phyloP scores from a whole-genome alignment of 2,329 filamentous ascomycete species.

The Fusarium vanettenii region DNA sequence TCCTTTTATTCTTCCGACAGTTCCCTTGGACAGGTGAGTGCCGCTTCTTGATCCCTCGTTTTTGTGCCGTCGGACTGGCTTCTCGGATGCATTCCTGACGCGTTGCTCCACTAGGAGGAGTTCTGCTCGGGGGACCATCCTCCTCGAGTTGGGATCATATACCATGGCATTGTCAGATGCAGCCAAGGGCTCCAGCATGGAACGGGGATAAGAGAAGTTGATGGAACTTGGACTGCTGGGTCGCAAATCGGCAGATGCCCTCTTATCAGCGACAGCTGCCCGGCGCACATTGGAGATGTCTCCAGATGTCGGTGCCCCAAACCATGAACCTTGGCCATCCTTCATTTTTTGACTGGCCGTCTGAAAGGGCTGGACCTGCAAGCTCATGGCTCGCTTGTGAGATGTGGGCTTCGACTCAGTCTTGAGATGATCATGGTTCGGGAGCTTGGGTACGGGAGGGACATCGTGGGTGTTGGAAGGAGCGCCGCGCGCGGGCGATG shows the following conservation, averaged over 20 bases:
- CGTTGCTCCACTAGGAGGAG: slow-evolving; percentile 57
- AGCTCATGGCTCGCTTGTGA: slow-evolving; percentile 55
- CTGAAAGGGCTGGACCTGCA: slow-evolving; percentile 62
- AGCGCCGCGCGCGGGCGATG: slow-evolving; percentile 67
- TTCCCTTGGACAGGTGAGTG: slow-evolving; percentile 63
- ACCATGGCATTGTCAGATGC: slow-evolving; percentile 61
- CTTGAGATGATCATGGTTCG: slow-evolving; percentile 56
- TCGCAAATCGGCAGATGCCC: slow-evolving; percentile 48
- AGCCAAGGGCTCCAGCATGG: slow-evolving; percentile 52
- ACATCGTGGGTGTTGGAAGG: slow-evolving; percentile 58
- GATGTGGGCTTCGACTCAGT: slow-evolving; percentile 41
- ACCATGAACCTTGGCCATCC: slow-evolving; percentile 60
- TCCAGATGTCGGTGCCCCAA: slow-evolving; percentile 57
- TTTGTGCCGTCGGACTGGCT: slow-evolving; percentile 55
- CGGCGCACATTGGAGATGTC: slow-evolving; percentile 59
- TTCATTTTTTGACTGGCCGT: slow-evolving; percentile 65
- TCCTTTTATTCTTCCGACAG: slow-evolving; percentile 62
- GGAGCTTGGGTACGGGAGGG: slow-evolving; percentile 82
- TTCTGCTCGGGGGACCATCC: slow-evolving; percentile 65
- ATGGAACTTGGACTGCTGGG: slow-evolving; percentile 63
- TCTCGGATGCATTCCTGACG: slow-evolving; percentile 53
- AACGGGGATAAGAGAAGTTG: slow-evolving; percentile 70
- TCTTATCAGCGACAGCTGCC: slow-evolving; percentile 51
- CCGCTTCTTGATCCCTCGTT: slow-evolving; percentile 54
- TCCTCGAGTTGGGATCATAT: slow-evolving; percentile 74